Evolutionary conservation across 441 rosid species (phyloP).

Genomic region (Kokia cookei): DNA sequence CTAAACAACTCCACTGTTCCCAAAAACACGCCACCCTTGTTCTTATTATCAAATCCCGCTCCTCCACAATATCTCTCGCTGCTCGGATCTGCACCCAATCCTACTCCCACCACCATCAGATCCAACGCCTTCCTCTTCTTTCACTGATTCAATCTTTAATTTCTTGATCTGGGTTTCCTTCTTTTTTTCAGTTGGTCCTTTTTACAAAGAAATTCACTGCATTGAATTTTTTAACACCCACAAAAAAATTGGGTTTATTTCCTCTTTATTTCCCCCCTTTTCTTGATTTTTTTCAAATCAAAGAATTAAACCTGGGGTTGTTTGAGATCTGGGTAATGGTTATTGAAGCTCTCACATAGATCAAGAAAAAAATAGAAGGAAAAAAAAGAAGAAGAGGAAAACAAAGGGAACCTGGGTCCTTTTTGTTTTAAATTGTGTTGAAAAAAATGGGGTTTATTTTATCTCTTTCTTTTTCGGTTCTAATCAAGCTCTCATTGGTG

Average conservation of each 20-base stretch:
- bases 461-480: neutral
- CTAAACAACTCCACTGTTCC: conserved; percentile 4
- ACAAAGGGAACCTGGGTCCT: conserved; percentile 26
- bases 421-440: conserved; percentile 4
- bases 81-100: conserved; percentile 18
- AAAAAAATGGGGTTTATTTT: neutral
- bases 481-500: conserved; percentile 34
- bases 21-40: conserved; percentile 8
- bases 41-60: neutral
- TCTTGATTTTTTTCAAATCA: conserved; percentile 9
- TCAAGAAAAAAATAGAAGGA: conserved; percentile 20
- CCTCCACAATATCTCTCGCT: conserved; percentile 23
- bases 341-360: conserved; percentile 15
- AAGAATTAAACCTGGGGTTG: conserved; percentile 19
- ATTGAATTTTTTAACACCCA: conserved; percentile 37
- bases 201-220: conserved; percentile 43
- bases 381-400: neutral
- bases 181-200: conserved; percentile 25
- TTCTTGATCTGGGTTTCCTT: conserved; percentile 21
- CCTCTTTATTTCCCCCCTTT: neutral
- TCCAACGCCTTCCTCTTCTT: conserved; percentile 32
- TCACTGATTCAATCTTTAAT: conserved; percentile 18
- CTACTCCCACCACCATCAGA: conserved; percentile 59
- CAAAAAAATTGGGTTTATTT: conserved; percentile 13
- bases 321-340: conserved; percentile 23